A percentile compares a stretch with the other conserved stretches of the same genome.
Evolutionary conservation across 176 grass and related monocot genomes (phyloP).

Genomic region (Tuctoria greenei): DNA sequence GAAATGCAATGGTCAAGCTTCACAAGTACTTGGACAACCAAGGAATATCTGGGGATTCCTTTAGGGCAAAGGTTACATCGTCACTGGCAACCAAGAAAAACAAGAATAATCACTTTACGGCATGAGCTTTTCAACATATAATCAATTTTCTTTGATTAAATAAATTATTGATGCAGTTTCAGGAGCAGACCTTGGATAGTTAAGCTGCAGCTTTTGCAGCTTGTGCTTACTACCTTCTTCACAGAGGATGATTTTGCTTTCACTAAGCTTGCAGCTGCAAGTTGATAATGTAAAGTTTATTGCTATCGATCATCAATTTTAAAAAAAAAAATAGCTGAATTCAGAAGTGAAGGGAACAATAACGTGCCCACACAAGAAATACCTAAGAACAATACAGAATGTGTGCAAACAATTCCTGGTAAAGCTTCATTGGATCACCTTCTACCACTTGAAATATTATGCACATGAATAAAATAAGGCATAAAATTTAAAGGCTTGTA

Average conservation of each 20-base stretch:
- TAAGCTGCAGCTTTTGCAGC: conserved; percentile 93
- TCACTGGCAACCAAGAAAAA: conserved; percentile 57
- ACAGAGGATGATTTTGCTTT: conserved; percentile 85
- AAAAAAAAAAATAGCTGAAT: conserved; percentile 8
- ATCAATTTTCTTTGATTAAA: neutral
- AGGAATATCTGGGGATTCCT: conserved; percentile 72
- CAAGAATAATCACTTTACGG: conserved; percentile 1
- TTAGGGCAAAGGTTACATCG: conserved; percentile 91
- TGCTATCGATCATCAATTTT: neutral
- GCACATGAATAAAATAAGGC: neutral
- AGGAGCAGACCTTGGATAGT: conserved; percentile 75
- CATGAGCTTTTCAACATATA: conserved; percentile 3
- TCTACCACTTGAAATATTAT: neutral
- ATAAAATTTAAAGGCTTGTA: neutral
- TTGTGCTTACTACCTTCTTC: conserved; percentile 88
- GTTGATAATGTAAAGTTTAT: conserved; percentile 5
- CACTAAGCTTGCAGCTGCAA: conserved; percentile 86
- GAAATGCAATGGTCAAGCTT: neutral
- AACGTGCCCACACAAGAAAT: conserved; percentile 32
- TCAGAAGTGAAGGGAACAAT: conserved; percentile 3
- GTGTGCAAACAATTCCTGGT: neutral
- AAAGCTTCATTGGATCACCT: neutral
- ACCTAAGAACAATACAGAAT: conserved; percentile 15
- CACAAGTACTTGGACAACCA: conserved; percentile 93
- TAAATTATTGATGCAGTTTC: neutral